Evolutionary conservation across 768 basidiomycete genomes (phyloP).

Genomic region (Termitomyces sp.): DNA sequence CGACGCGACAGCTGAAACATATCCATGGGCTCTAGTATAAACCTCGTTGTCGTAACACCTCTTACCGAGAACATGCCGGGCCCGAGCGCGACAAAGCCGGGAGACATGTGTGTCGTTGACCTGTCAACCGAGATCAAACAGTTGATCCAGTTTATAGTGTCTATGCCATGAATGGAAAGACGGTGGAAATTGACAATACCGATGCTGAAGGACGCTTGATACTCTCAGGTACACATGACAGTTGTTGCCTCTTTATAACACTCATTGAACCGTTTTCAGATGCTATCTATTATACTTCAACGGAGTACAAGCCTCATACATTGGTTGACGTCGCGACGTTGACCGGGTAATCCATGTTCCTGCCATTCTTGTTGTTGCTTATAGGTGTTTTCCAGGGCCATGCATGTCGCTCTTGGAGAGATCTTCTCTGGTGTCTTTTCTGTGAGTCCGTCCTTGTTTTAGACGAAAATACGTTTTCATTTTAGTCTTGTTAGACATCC

Average conservation of each 20-base stretch:
- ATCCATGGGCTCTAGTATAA: constrained; percentile 42
- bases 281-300: constrained; percentile 77
- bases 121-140: neutral
- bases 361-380: neutral
- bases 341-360: constrained; percentile 48
- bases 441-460: constrained; percentile 30
- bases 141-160: constrained; percentile 33
- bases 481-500: constrained; percentile 42
- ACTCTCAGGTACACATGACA: constrained; percentile 48
- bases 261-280: constrained; percentile 33
- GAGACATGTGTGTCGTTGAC: constrained; percentile 58
- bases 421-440: constrained; percentile 75
- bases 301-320: constrained; percentile 73
- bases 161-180: constrained; percentile 86
- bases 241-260: neutral
- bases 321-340: constrained; percentile 86
- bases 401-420: constrained; percentile 69
- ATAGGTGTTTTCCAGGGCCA: constrained; percentile 41
- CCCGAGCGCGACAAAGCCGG: constrained; percentile 68
- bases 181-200: constrained; percentile 83
- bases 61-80: constrained; percentile 87
- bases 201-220: constrained; percentile 80
- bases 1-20: neutral
- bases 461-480: neutral
- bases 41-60: constrained; percentile 67